Percentiles rank a stretch among this genome's conserved stretches.
Evolutionary conservation across 768 basidiomycete species (phyloP).

Genomic region (Tulasnella sp.): DNA sequence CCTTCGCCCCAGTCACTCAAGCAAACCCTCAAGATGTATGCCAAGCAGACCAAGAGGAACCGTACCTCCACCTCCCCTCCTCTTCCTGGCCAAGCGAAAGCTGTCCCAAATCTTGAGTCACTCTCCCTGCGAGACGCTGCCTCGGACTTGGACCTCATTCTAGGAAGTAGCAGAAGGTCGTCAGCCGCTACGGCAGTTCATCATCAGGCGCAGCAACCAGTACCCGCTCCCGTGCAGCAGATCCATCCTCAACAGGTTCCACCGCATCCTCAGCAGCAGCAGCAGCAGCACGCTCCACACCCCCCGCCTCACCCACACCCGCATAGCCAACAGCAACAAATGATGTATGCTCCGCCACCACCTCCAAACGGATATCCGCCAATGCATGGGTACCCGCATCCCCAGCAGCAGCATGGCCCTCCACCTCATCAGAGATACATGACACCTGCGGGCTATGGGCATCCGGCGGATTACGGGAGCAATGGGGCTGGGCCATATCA

Average conservation of each 20-base stretch:
- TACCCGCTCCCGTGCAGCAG: slow-evolving; percentile 9
- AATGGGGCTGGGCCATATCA: not conserved
- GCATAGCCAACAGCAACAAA: not conserved
- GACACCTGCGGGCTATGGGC: slow-evolving; percentile 5
- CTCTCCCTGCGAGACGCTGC: slow-evolving; percentile 5
- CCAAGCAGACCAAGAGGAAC: not conserved
- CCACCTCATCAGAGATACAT: not conserved
- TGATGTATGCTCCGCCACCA: not conserved
- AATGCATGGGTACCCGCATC: not conserved
- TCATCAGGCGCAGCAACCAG: not conserved
- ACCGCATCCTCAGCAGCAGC: slow-evolving; percentile 13
- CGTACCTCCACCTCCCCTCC: not conserved
- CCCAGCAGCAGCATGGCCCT: slow-evolving; percentile 3
- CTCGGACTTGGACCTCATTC: slow-evolving; percentile 11
- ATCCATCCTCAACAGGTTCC: not conserved
- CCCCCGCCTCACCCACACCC: not conserved
- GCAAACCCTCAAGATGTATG: not conserved
- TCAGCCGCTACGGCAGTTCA: not conserved
- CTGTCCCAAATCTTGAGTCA: slow-evolving; percentile 9
- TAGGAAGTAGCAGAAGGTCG: not conserved
- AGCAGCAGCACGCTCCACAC: slow-evolving; percentile 15
- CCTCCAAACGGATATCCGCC: not conserved
- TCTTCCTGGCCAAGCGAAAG: not conserved
- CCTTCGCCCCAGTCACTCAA: slow-evolving; percentile 1
- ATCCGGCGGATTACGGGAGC: not conserved